These are phyloP conservation scores for Metschnikowia kofuensis DNA, from an alignment of 805 yeast species.

Conservation along the genomic window DNA sequence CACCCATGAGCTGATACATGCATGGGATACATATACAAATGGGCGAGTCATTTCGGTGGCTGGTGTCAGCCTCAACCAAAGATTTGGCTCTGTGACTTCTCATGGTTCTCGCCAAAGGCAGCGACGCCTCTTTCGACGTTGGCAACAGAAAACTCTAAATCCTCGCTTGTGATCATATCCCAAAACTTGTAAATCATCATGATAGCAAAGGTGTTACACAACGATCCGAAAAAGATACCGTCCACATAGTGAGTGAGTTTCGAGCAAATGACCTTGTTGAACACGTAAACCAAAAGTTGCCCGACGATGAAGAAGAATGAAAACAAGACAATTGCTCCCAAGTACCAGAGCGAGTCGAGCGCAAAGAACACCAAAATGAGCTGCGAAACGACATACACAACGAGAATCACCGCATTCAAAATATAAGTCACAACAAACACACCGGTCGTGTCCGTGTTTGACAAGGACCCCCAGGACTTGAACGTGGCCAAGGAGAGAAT, in stretches of 20 bases:
- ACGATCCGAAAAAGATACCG: slow-evolving; percentile 80
- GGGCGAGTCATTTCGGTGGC: background rate
- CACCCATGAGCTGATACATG: no score
- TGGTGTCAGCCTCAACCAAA: slow-evolving; percentile 4
- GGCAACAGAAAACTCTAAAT: slow-evolving; percentile 83
- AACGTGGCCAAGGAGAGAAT: slow-evolving; percentile 71
- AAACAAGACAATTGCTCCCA: slow-evolving; percentile 77
- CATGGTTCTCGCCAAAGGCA: slow-evolving; percentile 30
- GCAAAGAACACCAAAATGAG: slow-evolving; percentile 62
- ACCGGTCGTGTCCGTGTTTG: slow-evolving; percentile 55
- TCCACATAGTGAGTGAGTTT: slow-evolving; percentile 83
- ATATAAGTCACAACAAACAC: slow-evolving; percentile 70
- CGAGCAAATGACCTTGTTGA: slow-evolving; percentile 64
- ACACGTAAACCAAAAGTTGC: slow-evolving; percentile 71
- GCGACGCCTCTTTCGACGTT: slow-evolving; percentile 38
- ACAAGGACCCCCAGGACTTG: slow-evolving; percentile 53
- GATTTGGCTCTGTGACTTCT: slow-evolving; percentile 25
- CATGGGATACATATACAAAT: no score
- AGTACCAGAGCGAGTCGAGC: slow-evolving; percentile 79
- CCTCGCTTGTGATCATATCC: slow-evolving; percentile 95
- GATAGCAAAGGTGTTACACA: slow-evolving; percentile 74
- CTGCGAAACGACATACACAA: slow-evolving; percentile 65
- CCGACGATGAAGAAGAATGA: slow-evolving; percentile 74
- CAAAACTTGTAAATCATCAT: slow-evolving; percentile 97
- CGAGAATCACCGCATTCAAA: slow-evolving; percentile 64